Percentiles rank a stretch among this genome's conserved stretches.
These are phyloP conservation scores for Coemansia sp. DNA, from an alignment of 192 early-diverging fungal genomes.

Conservation along the genomic window DNA sequence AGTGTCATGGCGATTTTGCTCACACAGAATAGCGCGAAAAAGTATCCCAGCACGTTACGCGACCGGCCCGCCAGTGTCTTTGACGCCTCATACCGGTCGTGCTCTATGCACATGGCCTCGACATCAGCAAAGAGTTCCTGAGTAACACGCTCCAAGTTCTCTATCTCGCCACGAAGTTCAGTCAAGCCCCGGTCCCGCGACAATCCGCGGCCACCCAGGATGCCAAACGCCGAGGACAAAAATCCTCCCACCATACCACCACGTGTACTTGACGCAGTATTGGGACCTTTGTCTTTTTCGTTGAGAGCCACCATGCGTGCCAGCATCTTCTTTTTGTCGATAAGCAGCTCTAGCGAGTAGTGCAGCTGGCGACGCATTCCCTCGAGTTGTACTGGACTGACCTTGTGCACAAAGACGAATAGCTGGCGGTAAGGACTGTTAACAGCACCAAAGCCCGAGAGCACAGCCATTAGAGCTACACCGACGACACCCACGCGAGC, in stretches of 20 bases:
- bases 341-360: constrained; percentile 65
- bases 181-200: constrained; percentile 22
- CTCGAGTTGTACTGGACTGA: constrained; percentile 48
- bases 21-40: constrained; percentile 88
- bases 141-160: constrained; percentile 61
- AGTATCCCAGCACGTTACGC: constrained; percentile 78
- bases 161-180: constrained; percentile 51
- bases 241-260: constrained; percentile 23
- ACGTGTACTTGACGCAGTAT: neutral
- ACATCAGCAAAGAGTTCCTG: constrained; percentile 76
- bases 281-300: constrained; percentile 20
- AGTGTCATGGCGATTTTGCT: constrained; percentile 85
- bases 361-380: constrained; percentile 69
- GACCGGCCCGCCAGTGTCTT: constrained; percentile 77
- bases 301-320: constrained; percentile 41
- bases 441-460: constrained; percentile 94
- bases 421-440: constrained; percentile 87
- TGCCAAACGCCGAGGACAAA: constrained; percentile 30
- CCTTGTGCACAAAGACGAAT: constrained; percentile 75
- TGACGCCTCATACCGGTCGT: constrained; percentile 60
- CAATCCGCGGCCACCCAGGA: constrained; percentile 13
- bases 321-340: constrained; percentile 67
- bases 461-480: constrained; percentile 87
- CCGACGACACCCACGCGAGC: constrained; percentile 86
- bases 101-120: constrained; percentile 79